Percentiles rank a stretch among this genome's conserved stretches.
These are phyloP conservation scores for Fusarium sp. DNA, from an alignment of 2,329 filamentous ascomycete species.

Conservation along the genomic window DNA sequence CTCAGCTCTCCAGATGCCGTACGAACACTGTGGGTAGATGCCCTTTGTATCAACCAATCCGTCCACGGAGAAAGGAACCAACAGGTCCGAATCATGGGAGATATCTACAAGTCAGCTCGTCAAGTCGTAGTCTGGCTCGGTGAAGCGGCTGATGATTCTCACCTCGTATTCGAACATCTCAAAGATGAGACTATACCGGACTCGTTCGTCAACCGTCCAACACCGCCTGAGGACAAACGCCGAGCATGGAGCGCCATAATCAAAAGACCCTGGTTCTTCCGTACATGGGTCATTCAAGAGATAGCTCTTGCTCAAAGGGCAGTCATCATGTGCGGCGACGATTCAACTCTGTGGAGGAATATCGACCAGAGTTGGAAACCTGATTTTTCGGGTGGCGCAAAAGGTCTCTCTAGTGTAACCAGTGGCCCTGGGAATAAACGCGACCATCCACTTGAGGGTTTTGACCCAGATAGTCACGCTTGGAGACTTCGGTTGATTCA, in stretches of 20 bases:
- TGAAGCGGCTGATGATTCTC: neutral
- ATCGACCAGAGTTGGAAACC: neutral
- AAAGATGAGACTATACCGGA: neutral
- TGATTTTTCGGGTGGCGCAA: conserved; percentile 6
- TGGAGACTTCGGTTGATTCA: neutral
- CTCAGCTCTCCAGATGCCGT: neutral
- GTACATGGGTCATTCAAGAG: conserved; percentile 26
- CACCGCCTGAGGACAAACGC: neutral
- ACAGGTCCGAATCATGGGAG: conserved; percentile 25
- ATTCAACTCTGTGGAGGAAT: neutral
- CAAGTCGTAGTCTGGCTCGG: conserved; percentile 27
- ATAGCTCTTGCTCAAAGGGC: conserved; percentile 9
- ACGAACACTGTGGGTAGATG: conserved; percentile 15
- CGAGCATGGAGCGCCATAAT: conserved; percentile 2
- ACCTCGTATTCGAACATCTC: conserved; percentile 10
- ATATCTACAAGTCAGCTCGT: conserved; percentile 20
- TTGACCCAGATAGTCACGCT: conserved; percentile 5
- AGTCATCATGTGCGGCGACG: conserved; percentile 9
- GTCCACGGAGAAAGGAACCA: conserved; percentile 22
- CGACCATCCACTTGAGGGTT: conserved; percentile 6
- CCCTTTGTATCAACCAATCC: conserved; percentile 10
- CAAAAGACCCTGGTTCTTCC: conserved; percentile 24
- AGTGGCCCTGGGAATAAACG: accelerated
- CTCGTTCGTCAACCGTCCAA: accelerated
- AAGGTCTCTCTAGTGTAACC: neutral